Evolutionary conservation across 495 filamentous ascomycete species (phyloP), one percentile per base, ranked within the genome.

Genomic region (Cudoniella acicularis): DNA sequence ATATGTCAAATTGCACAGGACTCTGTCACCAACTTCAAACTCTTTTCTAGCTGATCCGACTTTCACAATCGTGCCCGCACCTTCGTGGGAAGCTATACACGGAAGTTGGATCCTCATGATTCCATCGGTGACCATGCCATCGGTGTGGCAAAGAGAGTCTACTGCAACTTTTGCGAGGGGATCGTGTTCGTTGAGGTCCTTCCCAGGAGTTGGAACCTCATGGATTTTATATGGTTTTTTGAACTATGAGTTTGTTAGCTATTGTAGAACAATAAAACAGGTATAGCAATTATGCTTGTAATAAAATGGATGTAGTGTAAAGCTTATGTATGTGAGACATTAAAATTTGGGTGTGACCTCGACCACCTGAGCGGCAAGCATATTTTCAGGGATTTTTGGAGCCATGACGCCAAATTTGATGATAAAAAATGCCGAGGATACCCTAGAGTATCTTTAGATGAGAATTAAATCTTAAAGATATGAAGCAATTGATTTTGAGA

Each of bases 131-230:
- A 79, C 76, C 74, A 84, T 83, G 57, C 67, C 58, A 67, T 85
- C 84, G 8, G 83, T 84, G 69, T 86, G 83, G 73, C 83, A 86
- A 63, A 83, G 73, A 10, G 78, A 81, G 26, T 78, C 83, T 17
- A 80, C 82, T 47, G 75, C 80, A 46, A 83, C 71, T 69, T 83
- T 82, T 62, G 85, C 72, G 42, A 85, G 79, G 11, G 85, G 61
- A 60, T 84, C 82, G 57, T 79, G 64, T 1, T 74, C 71, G 11
- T 66, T 57, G 13, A 83, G 70, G 10, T 69, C 61, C 24, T 63
- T 60, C 1, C 56, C 56, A 22, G 82, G 83, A 10, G 78, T 76
- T 49, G 76, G 72, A 51, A 83, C 67, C n/a, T 65, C 61, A 56
- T 70, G 69, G 50, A 84, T 65, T 41, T 72, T 57, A 67, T 85